Evolutionary conservation across 805 yeast genomes (phyloP), one percentile per base, ranked within the genome.

Genomic region (Ogataea henricii): DNA sequence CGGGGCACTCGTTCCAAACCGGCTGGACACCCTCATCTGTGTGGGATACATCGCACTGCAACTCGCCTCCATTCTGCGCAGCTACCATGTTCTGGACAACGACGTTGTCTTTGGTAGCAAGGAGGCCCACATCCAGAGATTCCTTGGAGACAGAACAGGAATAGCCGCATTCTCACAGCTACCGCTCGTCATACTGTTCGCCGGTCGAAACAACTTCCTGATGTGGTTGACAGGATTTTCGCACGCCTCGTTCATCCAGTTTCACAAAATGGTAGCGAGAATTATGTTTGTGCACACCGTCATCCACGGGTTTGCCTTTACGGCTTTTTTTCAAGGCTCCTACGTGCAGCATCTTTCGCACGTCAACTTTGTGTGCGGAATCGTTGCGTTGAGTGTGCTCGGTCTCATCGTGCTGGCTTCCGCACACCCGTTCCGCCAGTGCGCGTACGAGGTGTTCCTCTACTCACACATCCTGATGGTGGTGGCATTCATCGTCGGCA

Each of bases 181-280:
- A 30, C 81, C 82, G 2, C 52, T 65, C 8, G 49, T 73, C 35
- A 59, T 77, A 13, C 62, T 77, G 37, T 76, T 77, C 57, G 72
- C 77, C 6, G 81, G 81, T 35, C 65, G 79, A 53, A 76, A 75
- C 52, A 74, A 73, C 57, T 61, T 76, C 36, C 59, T 74, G 46
- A 64, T 62, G 43, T 75, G 67, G 65, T 23, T 75, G 21, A 70
- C 79, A 6, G 76, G 79, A 1, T 71, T 77, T 70, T 56, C 64
- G 5, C 70, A 67, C 46, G 53, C 76, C 3, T 63, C 74, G 33
- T 76, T 75, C 53, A 55, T 82, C 56, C 72, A 74, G 27, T 79
- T 78, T 58, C 96, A 89, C 64, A 83, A 77, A 62, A 79, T 88
- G 83, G 64, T 77, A 40, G 83, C 87, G 1, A 73, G 87, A 57